A percentile compares a stretch with the other conserved stretches of the same genome.
These are phyloP conservation scores for Aaosphaeria pasadenensis DNA, from an alignment of 2,329 filamentous ascomycete genomes.

Conservation along the genomic window DNA sequence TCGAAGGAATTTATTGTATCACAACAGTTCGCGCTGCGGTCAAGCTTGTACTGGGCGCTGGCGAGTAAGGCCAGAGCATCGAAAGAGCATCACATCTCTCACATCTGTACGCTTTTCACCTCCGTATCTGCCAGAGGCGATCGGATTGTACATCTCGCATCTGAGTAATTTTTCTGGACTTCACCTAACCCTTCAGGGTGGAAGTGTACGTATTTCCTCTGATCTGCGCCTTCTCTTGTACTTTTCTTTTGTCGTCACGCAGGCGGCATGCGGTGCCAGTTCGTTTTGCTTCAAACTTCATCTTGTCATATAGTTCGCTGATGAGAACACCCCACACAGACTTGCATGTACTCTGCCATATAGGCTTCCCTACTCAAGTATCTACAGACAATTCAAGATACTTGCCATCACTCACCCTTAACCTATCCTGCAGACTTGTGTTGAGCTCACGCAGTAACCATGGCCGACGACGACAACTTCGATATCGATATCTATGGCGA, in stretches of 20 bases:
- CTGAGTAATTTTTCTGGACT: conserved; percentile 31
- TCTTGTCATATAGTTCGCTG: conserved; percentile 30
- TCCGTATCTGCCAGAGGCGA: conserved; percentile 41
- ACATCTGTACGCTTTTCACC: conserved; percentile 34
- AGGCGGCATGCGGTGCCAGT: conserved; percentile 10
- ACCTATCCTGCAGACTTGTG: conserved; percentile 5
- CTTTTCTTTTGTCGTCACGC: conserved; percentile 4
- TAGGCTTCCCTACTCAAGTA: conserved; percentile 34
- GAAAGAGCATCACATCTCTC: conserved; percentile 24
- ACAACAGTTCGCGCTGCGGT: conserved; percentile 9
- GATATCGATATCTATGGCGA: conserved; percentile 70
- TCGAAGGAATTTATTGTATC: neutral
- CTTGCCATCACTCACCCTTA: conserved; percentile 10
- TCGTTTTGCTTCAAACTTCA: conserved; percentile 5
- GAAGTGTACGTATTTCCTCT: conserved; percentile 41
- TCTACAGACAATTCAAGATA: conserved; percentile 38
- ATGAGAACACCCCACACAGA: conserved; percentile 33
- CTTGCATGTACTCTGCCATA: conserved; percentile 36
- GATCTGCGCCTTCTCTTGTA: conserved; percentile 21
- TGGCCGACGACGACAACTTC: conserved; percentile 65
- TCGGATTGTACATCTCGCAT: conserved; percentile 30
- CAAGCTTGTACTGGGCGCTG: conserved; percentile 23
- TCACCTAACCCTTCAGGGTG: conserved; percentile 27
- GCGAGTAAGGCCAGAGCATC: conserved; percentile 17
- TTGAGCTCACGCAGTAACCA: conserved; percentile 21